phyloP scores from a whole-genome alignment of 768 basidiomycete species.

The Lyophyllum shimeji region DNA sequence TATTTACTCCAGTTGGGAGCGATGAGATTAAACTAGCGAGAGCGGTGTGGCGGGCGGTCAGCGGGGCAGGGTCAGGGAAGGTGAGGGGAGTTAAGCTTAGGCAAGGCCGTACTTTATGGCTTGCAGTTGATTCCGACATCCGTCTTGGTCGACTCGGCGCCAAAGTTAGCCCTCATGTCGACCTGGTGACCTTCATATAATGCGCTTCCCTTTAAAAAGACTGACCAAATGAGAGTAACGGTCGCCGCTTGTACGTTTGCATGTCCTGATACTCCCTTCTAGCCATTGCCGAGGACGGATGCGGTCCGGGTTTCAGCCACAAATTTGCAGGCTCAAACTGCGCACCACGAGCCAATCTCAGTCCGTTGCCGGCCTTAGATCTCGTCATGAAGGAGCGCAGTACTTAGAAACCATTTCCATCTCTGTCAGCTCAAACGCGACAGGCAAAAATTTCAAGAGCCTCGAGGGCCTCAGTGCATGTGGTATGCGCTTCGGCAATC shows the following conservation, averaged over 20 bases:
- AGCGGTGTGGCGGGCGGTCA: neutral
- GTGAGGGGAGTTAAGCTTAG: conserved; percentile 12
- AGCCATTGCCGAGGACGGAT: neutral
- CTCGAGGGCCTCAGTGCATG: neutral
- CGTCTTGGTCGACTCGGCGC: neutral
- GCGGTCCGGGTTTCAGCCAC: conserved; percentile 1
- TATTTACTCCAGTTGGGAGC: conserved; percentile 3
- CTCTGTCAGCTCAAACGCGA: neutral
- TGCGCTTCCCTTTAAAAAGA: conserved; percentile 9
- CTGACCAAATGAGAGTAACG: conserved; percentile 13
- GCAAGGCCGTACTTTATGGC: conserved; percentile 5
- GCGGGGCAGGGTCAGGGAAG: conserved; percentile 5
- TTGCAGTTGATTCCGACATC: conserved; percentile 1
- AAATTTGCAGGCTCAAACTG: neutral
- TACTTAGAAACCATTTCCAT: neutral
- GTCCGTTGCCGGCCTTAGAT: neutral
- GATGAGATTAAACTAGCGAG: neutral
- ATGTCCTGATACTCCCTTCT: conserved; percentile 13
- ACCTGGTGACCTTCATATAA: conserved; percentile 17
- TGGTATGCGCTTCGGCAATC: neutral
- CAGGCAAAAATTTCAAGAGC: neutral
- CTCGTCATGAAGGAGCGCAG: neutral
- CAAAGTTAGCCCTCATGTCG: conserved; percentile 7
- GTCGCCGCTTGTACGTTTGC: conserved; percentile 16
- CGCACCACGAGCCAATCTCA: neutral